A percentile compares a stretch with the other conserved stretches of the same genome.
Evolutionary conservation across 2,329 filamentous ascomycete genomes (phyloP).

Genomic region (Juglanconis oblonga): DNA sequence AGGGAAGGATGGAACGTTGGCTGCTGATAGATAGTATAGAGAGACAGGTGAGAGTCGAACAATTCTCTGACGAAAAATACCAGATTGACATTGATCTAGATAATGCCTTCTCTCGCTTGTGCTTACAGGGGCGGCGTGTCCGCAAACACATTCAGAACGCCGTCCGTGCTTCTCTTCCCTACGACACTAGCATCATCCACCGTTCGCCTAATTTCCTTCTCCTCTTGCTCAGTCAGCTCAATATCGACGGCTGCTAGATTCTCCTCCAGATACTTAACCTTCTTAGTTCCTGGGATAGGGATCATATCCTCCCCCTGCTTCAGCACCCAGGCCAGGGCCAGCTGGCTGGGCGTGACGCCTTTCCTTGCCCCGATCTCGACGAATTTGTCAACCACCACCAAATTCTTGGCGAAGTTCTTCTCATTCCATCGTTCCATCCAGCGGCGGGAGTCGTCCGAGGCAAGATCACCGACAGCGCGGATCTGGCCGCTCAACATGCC

Average conservation of each 20-base stretch:
- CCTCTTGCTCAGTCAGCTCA: constrained; percentile 29
- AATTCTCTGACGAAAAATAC: too few relatives aligned
- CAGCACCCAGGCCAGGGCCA: constrained; percentile 61
- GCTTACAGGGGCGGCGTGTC: neutral
- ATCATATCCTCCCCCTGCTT: constrained; percentile 52
- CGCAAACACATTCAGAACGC: too few relatives aligned
- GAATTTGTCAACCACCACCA: constrained; percentile 50
- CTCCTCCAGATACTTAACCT: constrained; percentile 41
- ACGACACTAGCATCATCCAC: too few relatives aligned
- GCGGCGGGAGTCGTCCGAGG: constrained; percentile 43
- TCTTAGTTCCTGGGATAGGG: constrained; percentile 51
- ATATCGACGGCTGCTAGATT: constrained; percentile 34
- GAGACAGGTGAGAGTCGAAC: too few relatives aligned
- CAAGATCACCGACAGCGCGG: constrained; percentile 41
- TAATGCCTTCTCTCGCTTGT: too few relatives aligned
- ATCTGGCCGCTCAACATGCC: constrained; percentile 52
- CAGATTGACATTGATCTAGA: too few relatives aligned
- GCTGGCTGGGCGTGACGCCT: constrained; percentile 49
- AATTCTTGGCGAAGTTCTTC: constrained; percentile 53
- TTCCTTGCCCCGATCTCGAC: constrained; percentile 49
- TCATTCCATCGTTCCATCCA: constrained; percentile 43
- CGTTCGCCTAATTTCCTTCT: neutral
- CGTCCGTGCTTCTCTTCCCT: too few relatives aligned
- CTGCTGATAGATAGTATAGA: too few relatives aligned
- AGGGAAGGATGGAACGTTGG: too few relatives aligned